Percentiles rank a stretch among this genome's conserved stretches.
Evolutionary conservation across 805 yeast species (phyloP).

Genomic region (Teunomyces lycoperdinae): DNA sequence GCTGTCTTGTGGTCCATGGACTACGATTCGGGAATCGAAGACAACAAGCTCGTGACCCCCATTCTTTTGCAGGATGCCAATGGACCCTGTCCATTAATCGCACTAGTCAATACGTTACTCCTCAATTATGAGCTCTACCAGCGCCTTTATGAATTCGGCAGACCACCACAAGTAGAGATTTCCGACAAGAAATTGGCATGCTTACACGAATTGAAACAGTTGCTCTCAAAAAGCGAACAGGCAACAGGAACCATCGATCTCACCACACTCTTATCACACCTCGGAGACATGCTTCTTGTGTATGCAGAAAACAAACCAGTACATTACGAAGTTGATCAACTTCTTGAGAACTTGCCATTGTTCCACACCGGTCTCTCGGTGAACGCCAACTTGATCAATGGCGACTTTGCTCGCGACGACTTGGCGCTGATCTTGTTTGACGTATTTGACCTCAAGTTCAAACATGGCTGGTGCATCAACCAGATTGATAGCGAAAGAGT

Average conservation of each 20-base stretch:
- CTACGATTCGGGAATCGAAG: constrained; percentile 13
- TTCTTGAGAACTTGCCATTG: constrained; percentile 57
- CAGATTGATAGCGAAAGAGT: constrained; percentile 22
- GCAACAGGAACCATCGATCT: constrained; percentile 20
- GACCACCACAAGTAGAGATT: background rate
- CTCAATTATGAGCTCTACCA: constrained; percentile 41
- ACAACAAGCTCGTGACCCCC: constrained; percentile 41
- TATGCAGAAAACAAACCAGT: constrained; percentile 18
- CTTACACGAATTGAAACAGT: constrained; percentile 15
- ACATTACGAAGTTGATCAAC: constrained; percentile 32
- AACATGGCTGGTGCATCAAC: constrained; percentile 83
- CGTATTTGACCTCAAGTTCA: constrained; percentile 56
- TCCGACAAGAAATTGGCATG: constrained; percentile 10
- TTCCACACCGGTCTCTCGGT: constrained; percentile 70
- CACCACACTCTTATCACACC: constrained; percentile 42
- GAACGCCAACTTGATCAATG: constrained; percentile 57
- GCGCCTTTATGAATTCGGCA: constrained; percentile 10
- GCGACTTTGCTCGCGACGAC: constrained; percentile 51
- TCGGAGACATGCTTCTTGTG: constrained; percentile 46
- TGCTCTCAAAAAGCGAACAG: constrained; percentile 11
- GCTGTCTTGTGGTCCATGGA: constrained; percentile 29
- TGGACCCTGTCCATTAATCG: constrained; percentile 88
- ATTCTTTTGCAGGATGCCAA: constrained; percentile 74
- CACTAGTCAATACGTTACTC: constrained; percentile 68
- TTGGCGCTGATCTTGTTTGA: constrained; percentile 56